Evolutionary conservation across 805 yeast species (phyloP).

Genomic region (Cyberlindnera subsufficiens): DNA sequence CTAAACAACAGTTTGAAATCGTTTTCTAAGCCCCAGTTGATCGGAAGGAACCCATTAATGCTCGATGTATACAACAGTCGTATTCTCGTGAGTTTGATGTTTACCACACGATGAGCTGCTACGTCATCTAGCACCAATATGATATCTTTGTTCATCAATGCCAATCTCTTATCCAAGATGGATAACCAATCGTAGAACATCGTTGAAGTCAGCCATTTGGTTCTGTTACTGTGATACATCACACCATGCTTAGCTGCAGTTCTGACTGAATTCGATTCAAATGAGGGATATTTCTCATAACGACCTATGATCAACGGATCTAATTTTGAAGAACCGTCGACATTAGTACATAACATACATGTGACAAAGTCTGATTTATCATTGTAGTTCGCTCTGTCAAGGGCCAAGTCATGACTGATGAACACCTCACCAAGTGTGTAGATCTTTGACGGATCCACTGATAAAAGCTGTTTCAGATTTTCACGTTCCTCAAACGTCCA

Average conservation of each 20-base stretch:
- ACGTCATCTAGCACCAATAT: conserved; percentile 55
- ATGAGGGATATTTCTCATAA: conserved; percentile 41
- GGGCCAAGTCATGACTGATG: conserved; percentile 51
- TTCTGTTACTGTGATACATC: conserved; percentile 51
- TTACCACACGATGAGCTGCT: conserved; percentile 54
- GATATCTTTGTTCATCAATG: conserved; percentile 42
- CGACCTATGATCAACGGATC: conserved; percentile 58
- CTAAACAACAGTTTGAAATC: conserved; percentile 57
- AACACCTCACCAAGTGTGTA: conserved; percentile 59
- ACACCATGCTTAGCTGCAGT: conserved; percentile 46
- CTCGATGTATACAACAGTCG: conserved; percentile 33
- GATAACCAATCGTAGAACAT: conserved; percentile 58
- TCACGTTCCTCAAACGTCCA: conserved; percentile 58
- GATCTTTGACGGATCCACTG: conserved; percentile 43
- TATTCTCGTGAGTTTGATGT: conserved; percentile 40
- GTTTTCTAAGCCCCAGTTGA: conserved; percentile 57
- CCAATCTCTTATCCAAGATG: conserved; percentile 52
- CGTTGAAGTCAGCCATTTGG: conserved; percentile 59
- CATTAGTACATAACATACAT: conserved; percentile 56
- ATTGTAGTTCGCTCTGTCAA: conserved; percentile 47
- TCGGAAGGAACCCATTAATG: conserved; percentile 43
- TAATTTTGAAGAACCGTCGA: conserved; percentile 57
- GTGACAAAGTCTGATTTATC: conserved; percentile 40
- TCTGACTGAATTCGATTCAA: conserved; percentile 35
- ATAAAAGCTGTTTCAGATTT: conserved; percentile 39